Evolutionary conservation across 495 filamentous ascomycete species (phyloP).

Genomic region (Talaromyces liani): DNA sequence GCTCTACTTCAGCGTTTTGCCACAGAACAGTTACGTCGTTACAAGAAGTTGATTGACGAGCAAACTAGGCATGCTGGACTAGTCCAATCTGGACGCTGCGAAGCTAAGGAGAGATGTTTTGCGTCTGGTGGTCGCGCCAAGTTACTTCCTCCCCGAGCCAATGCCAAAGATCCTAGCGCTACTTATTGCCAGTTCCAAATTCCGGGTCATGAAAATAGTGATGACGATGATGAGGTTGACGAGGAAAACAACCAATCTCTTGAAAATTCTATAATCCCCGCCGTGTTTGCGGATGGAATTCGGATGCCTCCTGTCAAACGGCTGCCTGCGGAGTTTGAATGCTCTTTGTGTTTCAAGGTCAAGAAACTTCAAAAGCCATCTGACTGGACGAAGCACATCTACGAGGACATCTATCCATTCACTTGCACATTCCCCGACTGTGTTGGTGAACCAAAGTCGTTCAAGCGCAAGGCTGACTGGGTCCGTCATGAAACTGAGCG

Average conservation of each 20-base stretch:
- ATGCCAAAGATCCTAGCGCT: slow-evolving; percentile 30
- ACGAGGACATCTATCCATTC: slow-evolving; percentile 92
- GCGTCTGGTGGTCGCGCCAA: slow-evolving; percentile 53
- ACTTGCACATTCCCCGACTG: slow-evolving; percentile 88
- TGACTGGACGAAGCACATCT: slow-evolving; percentile 97
- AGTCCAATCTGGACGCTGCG: slow-evolving; percentile 46
- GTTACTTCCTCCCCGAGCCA: slow-evolving; percentile 43
- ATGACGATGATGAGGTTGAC: slow-evolving; percentile 39
- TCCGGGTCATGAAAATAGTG: slow-evolving; percentile 44
- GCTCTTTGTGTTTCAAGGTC: slow-evolving; percentile 79
- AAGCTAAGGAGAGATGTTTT: slow-evolving; percentile 54
- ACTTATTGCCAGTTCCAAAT: slow-evolving; percentile 45
- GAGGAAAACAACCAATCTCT: slow-evolving; percentile 42
- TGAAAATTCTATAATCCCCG: slow-evolving; percentile 60
- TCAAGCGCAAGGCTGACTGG: slow-evolving; percentile 98
- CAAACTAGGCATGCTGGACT: slow-evolving; percentile 63
- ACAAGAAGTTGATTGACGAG: slow-evolving; percentile 67
- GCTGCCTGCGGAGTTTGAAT: slow-evolving; percentile 88
- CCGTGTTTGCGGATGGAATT: slow-evolving; percentile 72
- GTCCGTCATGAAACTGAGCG: slow-evolving; percentile 92
- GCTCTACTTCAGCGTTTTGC: slow-evolving; percentile 79
- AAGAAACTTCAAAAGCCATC: slow-evolving; percentile 93
- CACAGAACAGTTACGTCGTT: slow-evolving; percentile 69
- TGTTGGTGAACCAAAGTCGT: slow-evolving; percentile 74
- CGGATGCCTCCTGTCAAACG: slow-evolving; percentile 72